A percentile compares a stretch with the other conserved stretches of the same genome.
These are phyloP conservation scores for Penstemon newberryi DNA, from an alignment of 257 asterid species.

Conservation along the genomic window DNA sequence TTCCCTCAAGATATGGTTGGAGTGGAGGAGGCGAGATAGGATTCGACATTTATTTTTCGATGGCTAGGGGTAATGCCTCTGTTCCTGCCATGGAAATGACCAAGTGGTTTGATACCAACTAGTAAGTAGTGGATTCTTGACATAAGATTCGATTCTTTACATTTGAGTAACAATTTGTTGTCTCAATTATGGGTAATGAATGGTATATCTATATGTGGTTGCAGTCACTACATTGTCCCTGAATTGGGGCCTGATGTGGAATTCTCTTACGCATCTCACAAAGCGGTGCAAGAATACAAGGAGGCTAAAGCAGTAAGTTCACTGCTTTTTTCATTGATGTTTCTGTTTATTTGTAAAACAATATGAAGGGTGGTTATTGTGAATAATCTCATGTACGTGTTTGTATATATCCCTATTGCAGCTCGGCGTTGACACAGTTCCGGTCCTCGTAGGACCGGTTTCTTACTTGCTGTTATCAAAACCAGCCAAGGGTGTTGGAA, in stretches of 20 bases:
- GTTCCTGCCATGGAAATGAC: constrained; percentile 97
- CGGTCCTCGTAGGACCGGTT: constrained; percentile 81
- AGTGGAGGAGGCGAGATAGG: constrained; percentile 76
- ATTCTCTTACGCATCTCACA: constrained; percentile 75
- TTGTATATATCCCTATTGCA: constrained; percentile 28
- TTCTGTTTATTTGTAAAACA: neutral
- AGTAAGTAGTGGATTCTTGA: constrained; percentile 48
- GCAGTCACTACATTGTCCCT: constrained; percentile 84
- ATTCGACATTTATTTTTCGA: constrained; percentile 65
- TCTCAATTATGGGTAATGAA: neutral
- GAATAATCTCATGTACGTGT: neutral
- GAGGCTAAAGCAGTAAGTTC: constrained; percentile 67
- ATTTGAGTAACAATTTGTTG: neutral
- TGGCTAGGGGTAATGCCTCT: constrained; percentile 90
- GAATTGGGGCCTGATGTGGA: constrained; percentile 69
- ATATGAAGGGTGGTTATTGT: neutral
- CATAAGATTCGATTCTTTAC: neutral
- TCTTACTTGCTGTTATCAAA: constrained; percentile 71
- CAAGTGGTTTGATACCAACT: constrained; percentile 92
- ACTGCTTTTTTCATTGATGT: neutral
- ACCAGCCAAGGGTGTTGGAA: constrained; percentile 74
- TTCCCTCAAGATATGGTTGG: constrained; percentile 77
- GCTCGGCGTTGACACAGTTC: constrained; percentile 74
- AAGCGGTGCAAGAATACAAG: constrained; percentile 81
- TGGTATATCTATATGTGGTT: constrained; percentile 1